Evolutionary conservation across 2,329 filamentous ascomycete species (phyloP).

Genomic region (Colletotrichum sublineola): DNA sequence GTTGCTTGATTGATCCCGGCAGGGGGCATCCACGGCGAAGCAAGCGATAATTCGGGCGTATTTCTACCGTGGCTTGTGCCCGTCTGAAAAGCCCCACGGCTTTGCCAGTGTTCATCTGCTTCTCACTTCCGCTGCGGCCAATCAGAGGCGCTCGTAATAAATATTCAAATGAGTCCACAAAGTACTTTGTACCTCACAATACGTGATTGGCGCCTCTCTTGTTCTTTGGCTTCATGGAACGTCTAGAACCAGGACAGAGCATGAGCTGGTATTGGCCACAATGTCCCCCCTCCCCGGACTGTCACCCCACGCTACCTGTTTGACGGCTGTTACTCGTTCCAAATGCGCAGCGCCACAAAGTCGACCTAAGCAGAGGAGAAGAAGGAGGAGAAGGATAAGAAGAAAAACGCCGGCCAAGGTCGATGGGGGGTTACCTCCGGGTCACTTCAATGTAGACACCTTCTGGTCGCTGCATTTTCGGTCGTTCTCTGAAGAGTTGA

Average conservation of each 20-base stretch:
- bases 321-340: neutral
- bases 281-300: slow-evolving; percentile 1
- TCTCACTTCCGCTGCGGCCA: slow-evolving; percentile 20
- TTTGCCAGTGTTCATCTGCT: slow-evolving; percentile 22
- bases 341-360: neutral
- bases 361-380: neutral
- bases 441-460: neutral
- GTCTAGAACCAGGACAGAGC: slow-evolving; percentile 22
- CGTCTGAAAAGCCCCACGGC: slow-evolving; percentile 9
- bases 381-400: neutral
- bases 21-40: slow-evolving; percentile 23
- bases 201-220: neutral
- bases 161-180: slow-evolving; percentile 2
- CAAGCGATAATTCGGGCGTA: slow-evolving; percentile 38
- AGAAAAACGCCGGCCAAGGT: neutral
- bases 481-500: slow-evolving; percentile 13
- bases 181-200: slow-evolving; percentile 9
- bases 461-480: neutral
- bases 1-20: slow-evolving; percentile 37
- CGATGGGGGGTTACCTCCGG: neutral
- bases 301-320: slow-evolving; percentile 30
- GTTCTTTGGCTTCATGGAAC: slow-evolving; percentile 2
- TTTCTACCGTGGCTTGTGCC: slow-evolving; percentile 29
- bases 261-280: slow-evolving; percentile 21
- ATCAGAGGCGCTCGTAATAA: slow-evolving; percentile 25